phyloP scores from a whole-genome alignment of 2,329 filamentous ascomycete genomes.

The Proliferodiscus dingleyae region DNA sequence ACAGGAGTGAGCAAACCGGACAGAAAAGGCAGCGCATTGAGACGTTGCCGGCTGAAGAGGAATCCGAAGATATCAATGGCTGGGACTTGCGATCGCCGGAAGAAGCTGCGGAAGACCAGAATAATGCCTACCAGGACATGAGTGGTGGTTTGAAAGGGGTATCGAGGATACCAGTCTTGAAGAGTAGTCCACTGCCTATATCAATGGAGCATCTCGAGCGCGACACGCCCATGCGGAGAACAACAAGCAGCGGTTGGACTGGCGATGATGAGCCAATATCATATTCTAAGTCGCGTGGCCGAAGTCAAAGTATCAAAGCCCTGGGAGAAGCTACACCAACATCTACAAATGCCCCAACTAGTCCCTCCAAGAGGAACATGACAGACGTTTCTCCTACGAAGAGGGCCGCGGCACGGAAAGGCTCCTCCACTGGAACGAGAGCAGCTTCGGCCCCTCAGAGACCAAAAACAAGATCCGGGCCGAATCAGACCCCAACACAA shows the following conservation, averaged over 20 bases:
- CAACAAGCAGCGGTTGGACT: slow-evolving; percentile 47
- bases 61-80: slow-evolving; percentile 38
- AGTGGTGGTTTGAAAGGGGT: slow-evolving; percentile 52
- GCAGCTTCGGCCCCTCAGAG: slow-evolving; percentile 33
- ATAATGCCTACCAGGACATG: slow-evolving; percentile 46
- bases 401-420: slow-evolving; percentile 25
- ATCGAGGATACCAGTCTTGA: slow-evolving; percentile 85
- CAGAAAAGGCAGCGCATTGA: slow-evolving; percentile 36
- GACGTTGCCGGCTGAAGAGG: slow-evolving; percentile 36
- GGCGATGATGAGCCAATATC: slow-evolving; percentile 55
- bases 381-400: slow-evolving; percentile 53
- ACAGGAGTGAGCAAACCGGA: slow-evolving; percentile 30
- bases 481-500: slow-evolving; percentile 43
- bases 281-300: slow-evolving; percentile 58
- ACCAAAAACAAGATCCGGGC: slow-evolving; percentile 58
- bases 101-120: slow-evolving; percentile 63
- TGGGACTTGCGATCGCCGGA: slow-evolving; percentile 76
- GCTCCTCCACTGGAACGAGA: slow-evolving; percentile 26
- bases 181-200: slow-evolving; percentile 72
- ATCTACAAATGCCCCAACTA: slow-evolving; percentile 36
- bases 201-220: slow-evolving; percentile 68
- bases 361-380: slow-evolving; percentile 28
- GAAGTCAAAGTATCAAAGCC: slow-evolving; percentile 63
- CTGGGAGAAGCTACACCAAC: slow-evolving; percentile 41
- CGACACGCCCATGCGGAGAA: slow-evolving; percentile 62